phyloP scores from a whole-genome alignment of 768 basidiomycete genomes.

The Auriscalpium vulgare region DNA sequence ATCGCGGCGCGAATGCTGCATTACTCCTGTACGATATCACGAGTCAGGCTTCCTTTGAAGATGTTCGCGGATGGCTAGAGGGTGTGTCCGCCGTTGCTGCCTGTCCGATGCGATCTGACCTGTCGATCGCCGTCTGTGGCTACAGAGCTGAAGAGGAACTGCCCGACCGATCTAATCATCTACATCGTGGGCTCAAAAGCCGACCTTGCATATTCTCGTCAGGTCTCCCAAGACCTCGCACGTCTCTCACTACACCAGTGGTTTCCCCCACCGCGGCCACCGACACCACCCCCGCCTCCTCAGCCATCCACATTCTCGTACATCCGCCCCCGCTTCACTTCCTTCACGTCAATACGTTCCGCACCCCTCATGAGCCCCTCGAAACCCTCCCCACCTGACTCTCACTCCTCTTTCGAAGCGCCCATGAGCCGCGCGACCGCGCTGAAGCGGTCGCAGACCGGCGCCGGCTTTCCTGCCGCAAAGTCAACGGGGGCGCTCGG shows the following conservation, averaged over 20 bases:
- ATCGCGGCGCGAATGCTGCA: slow-evolving; percentile 92
- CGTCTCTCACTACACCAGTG: slow-evolving; percentile 79
- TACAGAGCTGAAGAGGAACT: slow-evolving; percentile 85
- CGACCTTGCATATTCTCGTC: slow-evolving; percentile 62
- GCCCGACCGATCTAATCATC: slow-evolving; percentile 80
- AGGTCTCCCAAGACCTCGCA: slow-evolving; percentile 76
- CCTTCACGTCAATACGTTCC: slow-evolving; percentile 59
- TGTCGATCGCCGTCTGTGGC: slow-evolving; percentile 2
- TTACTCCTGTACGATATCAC: slow-evolving; percentile 94
- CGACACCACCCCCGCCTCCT: slow-evolving; percentile 56
- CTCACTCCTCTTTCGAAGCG: slow-evolving; percentile 46
- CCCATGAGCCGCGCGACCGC: slow-evolving; percentile 45
- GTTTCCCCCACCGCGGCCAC: slow-evolving; percentile 75
- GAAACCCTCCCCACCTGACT: slow-evolving; percentile 45
- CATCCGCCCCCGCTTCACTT: slow-evolving; percentile 72
- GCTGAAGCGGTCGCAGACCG: slow-evolving; percentile 19
- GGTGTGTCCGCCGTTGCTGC: slow-evolving; percentile 35
- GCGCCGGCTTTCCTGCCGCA: slow-evolving; percentile 22
- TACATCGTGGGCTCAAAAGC: slow-evolving; percentile 95
- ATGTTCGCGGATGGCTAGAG: slow-evolving; percentile 87
- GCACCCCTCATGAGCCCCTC: slow-evolving; percentile 42
- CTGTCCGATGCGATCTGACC: neutral
- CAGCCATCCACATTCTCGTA: slow-evolving; percentile 61
- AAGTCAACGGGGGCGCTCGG: slow-evolving; percentile 18
- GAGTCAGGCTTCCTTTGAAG: slow-evolving; percentile 79